Percentiles rank a stretch among this genome's conserved stretches.
Evolutionary conservation across 805 yeast genomes (phyloP).

Genomic region (Lachancea meyersii): DNA sequence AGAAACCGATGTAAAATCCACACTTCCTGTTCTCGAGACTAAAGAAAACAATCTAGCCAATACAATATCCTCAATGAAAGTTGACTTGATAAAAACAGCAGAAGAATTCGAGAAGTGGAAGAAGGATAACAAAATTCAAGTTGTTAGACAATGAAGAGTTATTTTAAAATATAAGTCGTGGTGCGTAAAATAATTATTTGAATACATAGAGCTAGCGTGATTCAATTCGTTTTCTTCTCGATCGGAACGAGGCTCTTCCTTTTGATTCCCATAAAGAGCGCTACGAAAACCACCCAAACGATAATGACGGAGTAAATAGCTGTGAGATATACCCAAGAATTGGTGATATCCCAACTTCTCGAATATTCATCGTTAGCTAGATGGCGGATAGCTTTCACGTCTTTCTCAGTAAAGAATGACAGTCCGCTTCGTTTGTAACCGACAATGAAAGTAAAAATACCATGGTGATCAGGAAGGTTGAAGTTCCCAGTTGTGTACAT

Average conservation of each 20-base stretch:
- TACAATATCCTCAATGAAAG: conserved; percentile 27
- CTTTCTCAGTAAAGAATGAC: conserved; percentile 57
- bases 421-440: conserved; percentile 76
- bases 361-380: conserved; percentile 92
- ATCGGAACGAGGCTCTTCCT: background rate
- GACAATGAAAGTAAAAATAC: conserved; percentile 81
- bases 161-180: background rate
- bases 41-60: conserved; percentile 44
- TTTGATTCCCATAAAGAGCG: conserved; percentile 40
- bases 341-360: conserved; percentile 87
- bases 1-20: conserved; percentile 75
- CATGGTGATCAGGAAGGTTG: conserved; percentile 90
- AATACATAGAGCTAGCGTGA: background rate
- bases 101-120: conserved; percentile 32
- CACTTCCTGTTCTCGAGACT: conserved; percentile 52
- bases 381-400: conserved; percentile 81
- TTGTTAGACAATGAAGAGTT: conserved; percentile 24
- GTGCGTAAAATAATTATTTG: conserved; percentile 10
- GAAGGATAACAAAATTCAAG: conserved; percentile 33
- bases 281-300: conserved; percentile 75
- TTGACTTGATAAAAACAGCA: conserved; percentile 27
- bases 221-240: conserved; percentile 4
- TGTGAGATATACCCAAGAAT: conserved; percentile 85
- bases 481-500: conserved; percentile 53
- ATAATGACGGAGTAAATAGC: conserved; percentile 61